A percentile compares a stretch with the other conserved stretches of the same genome.
Evolutionary conservation across 2,329 filamentous ascomycete species (phyloP).

Genomic region (Fusarium protoensiforme): DNA sequence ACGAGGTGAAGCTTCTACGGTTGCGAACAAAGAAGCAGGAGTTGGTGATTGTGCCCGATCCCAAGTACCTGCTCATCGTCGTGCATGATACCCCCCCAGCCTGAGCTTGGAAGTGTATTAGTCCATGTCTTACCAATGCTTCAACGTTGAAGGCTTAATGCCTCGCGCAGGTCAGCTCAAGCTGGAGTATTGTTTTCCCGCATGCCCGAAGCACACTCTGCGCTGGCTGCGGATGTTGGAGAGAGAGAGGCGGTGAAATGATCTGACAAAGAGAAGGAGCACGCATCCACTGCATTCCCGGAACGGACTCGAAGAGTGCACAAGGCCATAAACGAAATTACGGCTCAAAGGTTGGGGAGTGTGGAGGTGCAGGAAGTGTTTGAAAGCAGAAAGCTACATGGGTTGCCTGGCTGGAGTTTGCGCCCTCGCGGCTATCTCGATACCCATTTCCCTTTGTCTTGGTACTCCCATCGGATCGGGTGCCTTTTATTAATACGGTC

Average conservation of each 20-base stretch:
- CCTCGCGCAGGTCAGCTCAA: constrained; percentile 20
- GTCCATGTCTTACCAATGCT: constrained; percentile 28
- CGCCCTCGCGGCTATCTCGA: constrained; percentile 24
- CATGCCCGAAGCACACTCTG: constrained; percentile 7
- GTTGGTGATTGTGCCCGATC: constrained; percentile 83
- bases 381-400: constrained; percentile 12
- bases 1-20: constrained; percentile 80
- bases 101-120: constrained; percentile 49
- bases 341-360: constrained; percentile 6
- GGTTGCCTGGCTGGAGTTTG: constrained; percentile 29
- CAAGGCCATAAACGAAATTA: constrained; percentile 21
- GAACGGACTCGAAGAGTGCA: constrained; percentile 18
- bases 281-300: constrained; percentile 18
- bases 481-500: constrained; percentile 19
- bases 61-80: constrained; percentile 81
- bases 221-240: constrained; percentile 12
- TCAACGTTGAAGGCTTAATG: constrained; percentile 11
- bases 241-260: constrained; percentile 17
- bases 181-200: constrained; percentile 5
- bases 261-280: constrained; percentile 16
- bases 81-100: constrained; percentile 84
- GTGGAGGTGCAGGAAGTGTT: constrained; percentile 3
- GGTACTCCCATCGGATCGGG: constrained; percentile 19
- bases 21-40: constrained; percentile 88
- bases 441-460: constrained; percentile 25